Evolutionary conservation across 78 protist genomes (phyloP).

Genomic region (Capsaspora owczarzaki): DNA sequence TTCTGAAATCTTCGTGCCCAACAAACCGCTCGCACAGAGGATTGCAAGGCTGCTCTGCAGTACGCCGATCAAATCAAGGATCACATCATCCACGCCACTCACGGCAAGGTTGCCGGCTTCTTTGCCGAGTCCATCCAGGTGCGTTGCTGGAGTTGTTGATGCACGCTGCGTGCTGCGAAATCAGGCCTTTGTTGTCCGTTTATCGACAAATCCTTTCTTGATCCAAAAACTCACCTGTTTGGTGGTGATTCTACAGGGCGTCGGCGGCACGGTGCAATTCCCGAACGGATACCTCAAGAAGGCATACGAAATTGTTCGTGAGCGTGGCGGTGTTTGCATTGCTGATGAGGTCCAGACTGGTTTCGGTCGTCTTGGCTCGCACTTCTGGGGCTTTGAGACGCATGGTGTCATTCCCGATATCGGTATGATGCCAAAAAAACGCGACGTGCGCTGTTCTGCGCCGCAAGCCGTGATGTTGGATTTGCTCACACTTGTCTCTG

Average conservation of each 20-base stretch:
- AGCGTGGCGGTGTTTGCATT: slow-evolving; percentile 65
- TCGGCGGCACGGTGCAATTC: slow-evolving; percentile 13
- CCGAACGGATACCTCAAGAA: slow-evolving; percentile 41
- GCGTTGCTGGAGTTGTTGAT: background rate
- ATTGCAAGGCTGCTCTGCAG: background rate
- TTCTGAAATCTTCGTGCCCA: background rate
- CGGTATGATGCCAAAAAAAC: too few species aligned
- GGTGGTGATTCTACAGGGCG: too few species aligned
- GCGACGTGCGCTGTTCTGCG: too few species aligned
- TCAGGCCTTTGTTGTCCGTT: background rate
- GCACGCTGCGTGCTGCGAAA: background rate
- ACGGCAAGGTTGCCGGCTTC: slow-evolving; percentile 1
- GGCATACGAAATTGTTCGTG: slow-evolving; percentile 34
- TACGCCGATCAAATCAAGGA: background rate
- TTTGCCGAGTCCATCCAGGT: slow-evolving; percentile 7
- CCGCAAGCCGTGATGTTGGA: slow-evolving; percentile 1
- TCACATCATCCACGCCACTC: background rate
- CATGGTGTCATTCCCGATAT: slow-evolving; percentile 27
- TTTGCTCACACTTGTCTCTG: too few species aligned
- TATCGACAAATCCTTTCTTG: background rate
- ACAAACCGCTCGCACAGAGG: background rate
- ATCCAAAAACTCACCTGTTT: background rate
- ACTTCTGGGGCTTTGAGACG: slow-evolving; percentile 53
- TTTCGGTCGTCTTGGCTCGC: slow-evolving; percentile 56
- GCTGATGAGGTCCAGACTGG: slow-evolving; percentile 82